A percentile compares a stretch with the other conserved stretches of the same genome.
Evolutionary conservation across 139 green algal genomes (phyloP).

Genomic region (Coccomyxa sp.): DNA sequence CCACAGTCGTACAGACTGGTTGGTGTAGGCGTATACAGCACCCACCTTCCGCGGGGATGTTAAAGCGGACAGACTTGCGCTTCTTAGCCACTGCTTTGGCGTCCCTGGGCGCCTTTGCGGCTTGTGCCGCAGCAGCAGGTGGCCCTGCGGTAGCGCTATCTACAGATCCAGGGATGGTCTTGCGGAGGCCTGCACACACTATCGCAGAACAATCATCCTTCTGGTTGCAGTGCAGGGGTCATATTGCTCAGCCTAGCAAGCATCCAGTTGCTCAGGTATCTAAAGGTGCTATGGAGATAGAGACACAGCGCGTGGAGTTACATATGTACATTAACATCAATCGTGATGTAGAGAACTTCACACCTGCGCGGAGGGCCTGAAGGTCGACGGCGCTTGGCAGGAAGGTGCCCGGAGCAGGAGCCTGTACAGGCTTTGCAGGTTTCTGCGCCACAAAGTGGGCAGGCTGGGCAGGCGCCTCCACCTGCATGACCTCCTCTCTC

Average conservation of each 20-base stretch:
- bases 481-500: not conserved
- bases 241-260: too few species aligned
- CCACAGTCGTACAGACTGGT: not conserved
- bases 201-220: too few species aligned
- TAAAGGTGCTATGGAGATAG: too few species aligned
- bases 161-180: not conserved
- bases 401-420: not conserved
- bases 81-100: constrained; percentile 9
- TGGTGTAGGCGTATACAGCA: too few species aligned
- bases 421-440: too few species aligned
- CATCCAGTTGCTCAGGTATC: too few species aligned
- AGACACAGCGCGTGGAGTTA: too few species aligned
- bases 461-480: not conserved
- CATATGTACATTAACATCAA: too few species aligned
- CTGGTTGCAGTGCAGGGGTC: too few species aligned
- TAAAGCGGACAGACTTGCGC: constrained; percentile 37
- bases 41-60: constrained; percentile 3
- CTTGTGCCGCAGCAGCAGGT: not conserved
- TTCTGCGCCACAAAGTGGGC: too few species aligned
- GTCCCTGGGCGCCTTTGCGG: not conserved
- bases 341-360: too few species aligned
- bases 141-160: not conserved
- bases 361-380: not conserved
- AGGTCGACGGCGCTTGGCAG: not conserved
- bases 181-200: constrained; percentile 12